Conservation (phyloP, 148 eudicot species). For the Mesembryanthemum crystallinum region DNA sequence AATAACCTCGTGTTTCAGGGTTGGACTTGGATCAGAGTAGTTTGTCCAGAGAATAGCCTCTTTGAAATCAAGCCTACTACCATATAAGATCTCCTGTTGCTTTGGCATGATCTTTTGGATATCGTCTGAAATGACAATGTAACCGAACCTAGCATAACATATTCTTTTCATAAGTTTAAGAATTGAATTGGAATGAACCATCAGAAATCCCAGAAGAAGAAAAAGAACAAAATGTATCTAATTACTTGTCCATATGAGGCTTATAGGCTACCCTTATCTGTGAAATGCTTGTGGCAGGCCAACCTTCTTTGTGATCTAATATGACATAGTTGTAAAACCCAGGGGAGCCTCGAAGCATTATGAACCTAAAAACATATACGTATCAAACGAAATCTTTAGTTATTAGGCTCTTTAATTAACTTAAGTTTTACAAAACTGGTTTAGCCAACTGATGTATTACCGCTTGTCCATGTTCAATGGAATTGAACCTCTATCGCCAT, state of each 20-base stretch:
- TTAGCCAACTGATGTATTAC: not conserved
- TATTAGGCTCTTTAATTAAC: not conserved
- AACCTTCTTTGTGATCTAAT: conserved; percentile 20
- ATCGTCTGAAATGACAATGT: conserved; percentile 65
- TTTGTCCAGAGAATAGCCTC: conserved; percentile 67
- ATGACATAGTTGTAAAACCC: conserved; percentile 27
- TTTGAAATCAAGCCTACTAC: conserved; percentile 43
- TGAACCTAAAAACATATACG: conserved; percentile 16
- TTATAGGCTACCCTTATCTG: conserved; percentile 28
- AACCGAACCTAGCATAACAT: conserved; percentile 44
- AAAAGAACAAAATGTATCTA: not conserved
- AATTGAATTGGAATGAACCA: not conserved
- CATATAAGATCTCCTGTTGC: conserved; percentile 37
- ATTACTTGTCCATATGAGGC: conserved; percentile 21
- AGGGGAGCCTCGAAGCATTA: conserved; percentile 28
- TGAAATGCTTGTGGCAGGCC: conserved; percentile 19
- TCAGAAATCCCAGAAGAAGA: too few relatives aligned
- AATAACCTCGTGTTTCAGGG: conserved; percentile 44
- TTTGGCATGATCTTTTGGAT: conserved; percentile 72
- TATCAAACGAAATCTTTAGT: not conserved
- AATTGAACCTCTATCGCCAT: conserved; percentile 4
- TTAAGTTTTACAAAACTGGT: not conserved
- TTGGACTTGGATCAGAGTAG: conserved; percentile 38
- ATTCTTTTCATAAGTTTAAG: not conserved
- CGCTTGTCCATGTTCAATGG: conserved; percentile 26